Conservation (phyloP, 192 early-diverging fungal species). For the Coemansia sp. region DNA sequence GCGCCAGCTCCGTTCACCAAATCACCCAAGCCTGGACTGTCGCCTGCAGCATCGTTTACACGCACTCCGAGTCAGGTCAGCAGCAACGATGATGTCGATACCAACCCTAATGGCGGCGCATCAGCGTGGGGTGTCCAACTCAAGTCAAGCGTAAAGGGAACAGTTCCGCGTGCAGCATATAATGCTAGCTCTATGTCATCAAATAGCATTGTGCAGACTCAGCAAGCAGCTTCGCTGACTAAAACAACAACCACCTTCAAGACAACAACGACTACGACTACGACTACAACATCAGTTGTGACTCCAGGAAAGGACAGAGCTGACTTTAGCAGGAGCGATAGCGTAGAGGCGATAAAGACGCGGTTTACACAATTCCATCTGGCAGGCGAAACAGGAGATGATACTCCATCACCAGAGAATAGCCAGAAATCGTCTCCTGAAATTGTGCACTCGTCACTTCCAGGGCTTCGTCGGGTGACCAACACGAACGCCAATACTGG, state of each 20-base stretch:
- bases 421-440: constrained; percentile 6
- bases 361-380: constrained; percentile 30
- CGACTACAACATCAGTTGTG: neutral
- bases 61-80: constrained; percentile 4
- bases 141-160: constrained; percentile 18
- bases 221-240: neutral
- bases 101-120: constrained; percentile 38
- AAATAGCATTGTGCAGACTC: neutral
- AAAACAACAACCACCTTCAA: neutral
- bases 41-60: neutral
- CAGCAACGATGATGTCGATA: constrained; percentile 27
- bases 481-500: neutral
- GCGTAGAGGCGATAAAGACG: constrained; percentile 6
- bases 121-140: constrained; percentile 46
- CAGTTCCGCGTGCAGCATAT: neutral
- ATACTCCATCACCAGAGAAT: constrained; percentile 10
- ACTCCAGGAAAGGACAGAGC: neutral
- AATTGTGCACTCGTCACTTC: constrained; percentile 29
- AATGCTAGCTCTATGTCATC: neutral
- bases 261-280: constrained; percentile 3
- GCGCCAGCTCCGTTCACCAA: constrained; percentile 32
- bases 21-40: constrained; percentile 11
- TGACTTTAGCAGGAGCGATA: neutral
- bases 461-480: constrained; percentile 28
- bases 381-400: constrained; percentile 33